phyloP scores from a whole-genome alignment of 257 asterid species.

The Primulina eburnea region DNA sequence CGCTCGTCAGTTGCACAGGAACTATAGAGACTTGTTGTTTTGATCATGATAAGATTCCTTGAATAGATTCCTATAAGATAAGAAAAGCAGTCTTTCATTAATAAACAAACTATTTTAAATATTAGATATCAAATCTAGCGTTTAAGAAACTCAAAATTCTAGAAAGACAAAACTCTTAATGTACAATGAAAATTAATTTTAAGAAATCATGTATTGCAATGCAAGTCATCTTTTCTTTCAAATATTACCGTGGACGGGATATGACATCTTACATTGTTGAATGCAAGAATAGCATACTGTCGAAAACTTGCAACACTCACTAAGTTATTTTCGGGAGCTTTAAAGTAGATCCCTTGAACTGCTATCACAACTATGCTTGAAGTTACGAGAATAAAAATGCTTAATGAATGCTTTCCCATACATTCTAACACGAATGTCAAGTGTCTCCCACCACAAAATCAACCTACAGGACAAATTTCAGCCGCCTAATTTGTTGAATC shows the following conservation, averaged over 20 bases:
- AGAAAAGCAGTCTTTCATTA: too few species aligned
- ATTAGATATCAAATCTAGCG: too few species aligned
- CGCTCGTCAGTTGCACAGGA: too few species aligned
- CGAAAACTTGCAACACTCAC: slow-evolving; percentile 38
- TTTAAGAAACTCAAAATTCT: too few species aligned
- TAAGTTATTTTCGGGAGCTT: slow-evolving; percentile 58
- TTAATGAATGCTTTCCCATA: slow-evolving; percentile 80
- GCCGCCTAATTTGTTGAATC: neutral
- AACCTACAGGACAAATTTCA: slow-evolving; percentile 38
- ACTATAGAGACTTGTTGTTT: too few species aligned
- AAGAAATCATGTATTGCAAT: too few species aligned
- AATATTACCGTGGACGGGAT: neutral
- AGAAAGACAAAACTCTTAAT: too few species aligned
- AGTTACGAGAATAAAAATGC: slow-evolving; percentile 59
- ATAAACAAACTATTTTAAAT: too few species aligned
- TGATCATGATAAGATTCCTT: too few species aligned
- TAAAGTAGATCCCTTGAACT: slow-evolving; percentile 72
- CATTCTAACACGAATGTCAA: slow-evolving; percentile 47
- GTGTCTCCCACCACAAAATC: slow-evolving; percentile 72
- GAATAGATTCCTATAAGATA: too few species aligned
- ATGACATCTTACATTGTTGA: neutral
- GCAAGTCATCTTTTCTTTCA: too few species aligned
- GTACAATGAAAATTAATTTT: too few species aligned
- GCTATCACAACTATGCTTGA: slow-evolving; percentile 63
- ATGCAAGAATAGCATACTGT: neutral